Base-by-base conservation (phyloP, 192 early-diverging fungal species). In the Allomyces javanicus region DNA sequence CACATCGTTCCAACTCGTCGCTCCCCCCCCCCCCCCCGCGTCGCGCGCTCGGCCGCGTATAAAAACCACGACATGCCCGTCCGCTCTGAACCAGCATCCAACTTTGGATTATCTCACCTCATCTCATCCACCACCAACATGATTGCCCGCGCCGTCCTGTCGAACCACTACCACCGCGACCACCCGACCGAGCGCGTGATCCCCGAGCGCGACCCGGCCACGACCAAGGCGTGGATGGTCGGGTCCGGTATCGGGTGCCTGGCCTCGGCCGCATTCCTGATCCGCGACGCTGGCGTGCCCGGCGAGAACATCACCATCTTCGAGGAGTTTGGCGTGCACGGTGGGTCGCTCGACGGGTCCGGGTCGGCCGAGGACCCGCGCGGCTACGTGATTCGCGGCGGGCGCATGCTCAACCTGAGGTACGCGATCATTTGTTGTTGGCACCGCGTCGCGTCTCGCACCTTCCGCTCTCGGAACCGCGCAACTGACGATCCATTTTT, bases 211-310 rank as follows among this genome's bases (percentile, higher is more conserved):
- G 50, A 58, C 21, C 50, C 50, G 2, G 50, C 50, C 50, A 58
- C 50, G 12, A 58, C 70, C 62, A 23, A 73, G 45, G 73, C 71
- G 58, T 72, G 73, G 58, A 62, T 74, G 12, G 62, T 74, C 61
- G 73, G 73, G n/a, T 72, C 72, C 26, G 73, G 73, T 23, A 74
- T 74, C 25, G 73, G 71, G 10, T 66, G 67, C 24, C 68, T 74
- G 21, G 62, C 71, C n/a, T 24, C 26, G 23, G 73, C 73, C 62
- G 24, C 65, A 21, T 74, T 73, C 63, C 67, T 74, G n/a, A 74
- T 74, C 65, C 62, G 66, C 24, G 62, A 71, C n/a, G 73, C 58
- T 17, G 65, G 68, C 24, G 64, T 74, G 44, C 33, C 62, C 14
- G 63, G 63, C n/a, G 9, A 65, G 21, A 64, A 74, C 58, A 74